These are phyloP conservation scores for Skeletonema marinoi DNA, from an alignment of 108 stramenopile genomes.

Conservation along the genomic window DNA sequence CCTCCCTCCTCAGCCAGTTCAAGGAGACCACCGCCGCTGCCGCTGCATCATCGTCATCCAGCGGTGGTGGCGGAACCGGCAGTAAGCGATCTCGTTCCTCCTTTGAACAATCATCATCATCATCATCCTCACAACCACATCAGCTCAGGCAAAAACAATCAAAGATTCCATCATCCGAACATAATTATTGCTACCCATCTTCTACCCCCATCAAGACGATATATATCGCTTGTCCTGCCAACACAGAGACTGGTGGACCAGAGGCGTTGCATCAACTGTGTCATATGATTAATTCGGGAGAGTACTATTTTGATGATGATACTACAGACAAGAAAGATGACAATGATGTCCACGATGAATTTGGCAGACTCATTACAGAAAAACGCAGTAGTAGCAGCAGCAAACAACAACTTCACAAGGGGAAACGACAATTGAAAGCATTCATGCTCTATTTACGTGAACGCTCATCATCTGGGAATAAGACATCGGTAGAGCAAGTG, in stretches of 20 bases:
- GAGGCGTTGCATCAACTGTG: conserved; percentile 65
- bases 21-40: conserved; percentile 29
- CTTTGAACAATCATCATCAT: not conserved
- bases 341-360: conserved; percentile 4
- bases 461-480: not conserved
- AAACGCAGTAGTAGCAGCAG: not conserved
- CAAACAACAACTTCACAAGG: not conserved
- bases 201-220: conserved; percentile 34
- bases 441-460: conserved; percentile 46
- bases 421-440: conserved; percentile 19
- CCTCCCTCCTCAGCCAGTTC: conserved; percentile 43
- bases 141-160: not conserved
- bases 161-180: not conserved
- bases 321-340: not conserved
- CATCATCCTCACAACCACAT: not conserved
- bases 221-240: conserved; percentile 52
- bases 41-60: not conserved
- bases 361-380: conserved; percentile 20
- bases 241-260: conserved; percentile 55
- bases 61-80: not conserved
- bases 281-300: conserved; percentile 46
- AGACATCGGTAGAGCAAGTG: not conserved
- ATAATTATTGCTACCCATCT: not conserved
- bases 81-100: conserved; percentile 7
- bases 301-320: not conserved